These are phyloP conservation scores for Elymus sibiricus DNA, from an alignment of 176 grass and related monocot genomes.

Conservation along the genomic window DNA sequence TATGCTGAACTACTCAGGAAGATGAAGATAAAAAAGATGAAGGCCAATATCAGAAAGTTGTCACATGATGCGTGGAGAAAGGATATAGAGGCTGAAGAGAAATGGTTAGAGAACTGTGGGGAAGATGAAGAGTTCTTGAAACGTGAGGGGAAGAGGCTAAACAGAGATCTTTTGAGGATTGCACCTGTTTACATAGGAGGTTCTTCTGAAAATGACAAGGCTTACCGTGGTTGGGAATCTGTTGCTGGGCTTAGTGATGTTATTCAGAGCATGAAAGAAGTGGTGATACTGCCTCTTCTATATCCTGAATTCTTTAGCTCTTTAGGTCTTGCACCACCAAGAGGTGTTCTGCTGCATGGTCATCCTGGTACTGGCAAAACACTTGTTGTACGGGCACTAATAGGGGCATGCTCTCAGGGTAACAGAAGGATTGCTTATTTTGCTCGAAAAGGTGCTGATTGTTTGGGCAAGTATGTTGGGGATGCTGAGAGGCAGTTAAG, in stretches of 20 bases:
- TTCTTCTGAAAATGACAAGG: conserved; percentile 63
- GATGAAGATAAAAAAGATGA: conserved; percentile 85
- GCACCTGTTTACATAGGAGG: conserved; percentile 94
- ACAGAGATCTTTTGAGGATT: conserved; percentile 86
- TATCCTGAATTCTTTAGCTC: conserved; percentile 86
- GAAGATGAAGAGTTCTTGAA: conserved; percentile 99
- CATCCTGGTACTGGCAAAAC: conserved; percentile 99
- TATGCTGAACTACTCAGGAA: conserved; percentile 64
- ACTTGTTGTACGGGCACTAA: conserved; percentile 82
- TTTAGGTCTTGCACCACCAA: conserved; percentile 82
- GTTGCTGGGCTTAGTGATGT: conserved; percentile 92
- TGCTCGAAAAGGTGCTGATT: conserved; percentile 98
- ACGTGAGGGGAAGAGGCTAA: conserved; percentile 85
- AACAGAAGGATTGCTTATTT: conserved; percentile 95
- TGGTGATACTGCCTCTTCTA: conserved; percentile 85
- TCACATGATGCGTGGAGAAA: conserved; percentile 86
- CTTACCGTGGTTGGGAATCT: conserved; percentile 83
- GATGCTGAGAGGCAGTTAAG: conserved; percentile 95
- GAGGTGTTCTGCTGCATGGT: conserved; percentile 92
- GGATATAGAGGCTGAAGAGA: conserved; percentile 90
- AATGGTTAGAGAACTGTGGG: conserved; percentile 97
- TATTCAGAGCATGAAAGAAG: conserved; percentile 93
- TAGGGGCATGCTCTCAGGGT: conserved; percentile 90
- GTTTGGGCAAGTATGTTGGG: conserved; percentile 98
- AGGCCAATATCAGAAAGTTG: conserved; percentile 62